Evolutionary conservation across 2,329 filamentous ascomycete species (phyloP).

Genomic region (Xylaria sp.): DNA sequence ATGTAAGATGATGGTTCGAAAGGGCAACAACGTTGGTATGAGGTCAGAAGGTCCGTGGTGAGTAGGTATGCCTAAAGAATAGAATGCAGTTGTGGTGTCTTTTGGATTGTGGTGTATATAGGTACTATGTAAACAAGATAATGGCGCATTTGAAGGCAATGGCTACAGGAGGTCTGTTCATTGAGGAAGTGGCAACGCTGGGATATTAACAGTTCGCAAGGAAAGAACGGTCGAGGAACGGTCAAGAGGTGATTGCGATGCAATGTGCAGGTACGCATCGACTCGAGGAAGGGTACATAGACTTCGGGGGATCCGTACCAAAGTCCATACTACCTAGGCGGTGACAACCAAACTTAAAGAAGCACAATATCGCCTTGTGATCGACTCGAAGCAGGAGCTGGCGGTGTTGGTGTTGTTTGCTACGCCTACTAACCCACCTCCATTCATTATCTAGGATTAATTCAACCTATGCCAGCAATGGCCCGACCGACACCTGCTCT

Average conservation of each 20-base stretch:
- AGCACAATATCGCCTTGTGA: neutral
- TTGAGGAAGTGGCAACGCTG: neutral
- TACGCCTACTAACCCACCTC: conserved; percentile 10
- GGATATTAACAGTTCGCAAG: neutral
- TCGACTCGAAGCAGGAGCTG: neutral
- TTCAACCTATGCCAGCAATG: conserved; percentile 52
- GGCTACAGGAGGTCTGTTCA: neutral
- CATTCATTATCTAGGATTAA: neutral
- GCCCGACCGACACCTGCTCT: conserved; percentile 68
- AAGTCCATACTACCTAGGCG: neutral
- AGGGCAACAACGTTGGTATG: neutral
- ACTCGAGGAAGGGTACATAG: neutral
- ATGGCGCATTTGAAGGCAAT: neutral
- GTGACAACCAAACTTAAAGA: conserved; percentile 8
- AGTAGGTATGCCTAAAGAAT: neutral
- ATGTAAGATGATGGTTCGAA: neutral
- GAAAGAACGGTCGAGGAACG: conserved; percentile 17
- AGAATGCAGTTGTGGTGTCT: neutral
- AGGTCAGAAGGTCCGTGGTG: neutral
- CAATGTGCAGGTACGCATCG: neutral
- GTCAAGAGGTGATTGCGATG: neutral
- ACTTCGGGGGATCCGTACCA: neutral
- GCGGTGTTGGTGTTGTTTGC: conserved; percentile 12
- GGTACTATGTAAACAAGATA: no score
- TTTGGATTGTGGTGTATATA: neutral